A percentile compares a stretch with the other conserved stretches of the same genome.
Evolutionary conservation across 768 basidiomycete species (phyloP).

Genomic region (Paxillus ammoniavirescens): DNA sequence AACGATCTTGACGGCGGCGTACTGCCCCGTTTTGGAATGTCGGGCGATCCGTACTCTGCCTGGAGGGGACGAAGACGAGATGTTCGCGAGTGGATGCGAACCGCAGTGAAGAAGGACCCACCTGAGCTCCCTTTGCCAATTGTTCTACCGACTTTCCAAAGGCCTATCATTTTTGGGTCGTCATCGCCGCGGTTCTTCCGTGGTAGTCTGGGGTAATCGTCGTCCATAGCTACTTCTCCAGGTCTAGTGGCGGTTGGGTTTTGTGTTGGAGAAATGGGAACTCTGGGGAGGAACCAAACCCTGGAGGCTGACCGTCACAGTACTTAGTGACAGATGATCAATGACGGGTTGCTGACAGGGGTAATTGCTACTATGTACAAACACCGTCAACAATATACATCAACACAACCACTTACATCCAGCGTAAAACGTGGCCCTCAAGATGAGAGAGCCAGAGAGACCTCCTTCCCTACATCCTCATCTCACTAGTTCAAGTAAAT

Average conservation of each 20-base stretch:
- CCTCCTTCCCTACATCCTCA: too few species aligned
- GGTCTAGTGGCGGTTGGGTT: background rate
- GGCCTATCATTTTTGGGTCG: conserved; percentile 69
- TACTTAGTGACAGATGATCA: too few species aligned
- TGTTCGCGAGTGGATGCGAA: background rate
- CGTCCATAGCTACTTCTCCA: conserved; percentile 12
- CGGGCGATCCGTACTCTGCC: conserved; percentile 90
- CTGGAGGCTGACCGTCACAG: background rate
- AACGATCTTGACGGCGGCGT: conserved; percentile 94
- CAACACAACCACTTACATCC: too few species aligned
- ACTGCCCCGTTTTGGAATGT: conserved; percentile 83
- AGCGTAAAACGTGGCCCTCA: too few species aligned
- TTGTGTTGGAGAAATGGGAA: background rate
- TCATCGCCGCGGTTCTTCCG: conserved; percentile 29
- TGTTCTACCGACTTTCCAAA: conserved; percentile 84
- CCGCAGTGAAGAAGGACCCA: conserved; percentile 27
- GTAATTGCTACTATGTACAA: too few species aligned
- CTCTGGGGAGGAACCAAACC: too few species aligned
- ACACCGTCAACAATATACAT: too few species aligned
- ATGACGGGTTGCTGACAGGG: background rate
- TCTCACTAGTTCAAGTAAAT: too few species aligned
- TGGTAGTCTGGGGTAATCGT: conserved; percentile 28
- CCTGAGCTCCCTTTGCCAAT: conserved; percentile 82
- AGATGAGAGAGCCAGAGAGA: too few species aligned
- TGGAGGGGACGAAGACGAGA: conserved; percentile 26